Percentiles rank a stretch among this genome's conserved stretches.
phyloP scores from a whole-genome alignment of 2,329 filamentous ascomycete genomes.

The Beauveria scarabaeidicola region DNA sequence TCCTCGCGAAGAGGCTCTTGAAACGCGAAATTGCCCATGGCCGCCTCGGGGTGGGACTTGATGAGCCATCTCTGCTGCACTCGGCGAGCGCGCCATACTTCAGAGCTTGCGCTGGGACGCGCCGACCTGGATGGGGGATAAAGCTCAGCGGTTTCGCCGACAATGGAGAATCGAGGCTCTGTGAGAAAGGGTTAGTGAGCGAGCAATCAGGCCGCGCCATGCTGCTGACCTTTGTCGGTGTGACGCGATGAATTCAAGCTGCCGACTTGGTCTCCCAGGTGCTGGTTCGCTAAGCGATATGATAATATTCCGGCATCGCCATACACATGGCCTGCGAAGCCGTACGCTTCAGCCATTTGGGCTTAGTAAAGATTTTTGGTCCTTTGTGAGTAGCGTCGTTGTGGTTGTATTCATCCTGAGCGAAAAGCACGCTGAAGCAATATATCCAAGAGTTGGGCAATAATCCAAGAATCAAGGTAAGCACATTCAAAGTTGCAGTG shows the following conservation, averaged over 20 bases:
- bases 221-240: conserved; percentile 19
- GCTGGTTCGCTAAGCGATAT: conserved; percentile 21
- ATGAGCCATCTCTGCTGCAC: conserved; percentile 42
- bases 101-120: conserved; percentile 18
- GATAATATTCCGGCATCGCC: conserved; percentile 26
- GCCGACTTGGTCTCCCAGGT: conserved; percentile 19
- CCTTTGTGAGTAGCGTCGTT: conserved; percentile 17
- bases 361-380: conserved; percentile 23
- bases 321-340: conserved; percentile 23
- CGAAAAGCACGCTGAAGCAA: not conserved
- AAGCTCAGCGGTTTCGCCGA: conserved; percentile 25
- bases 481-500: not conserved
- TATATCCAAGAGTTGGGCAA: not conserved
- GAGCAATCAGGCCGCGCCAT: not conserved
- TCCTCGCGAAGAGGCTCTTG: conserved; percentile 29
- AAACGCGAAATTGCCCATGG: conserved; percentile 28
- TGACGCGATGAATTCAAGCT: conserved; percentile 23
- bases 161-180: conserved; percentile 25
- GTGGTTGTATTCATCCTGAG: conserved; percentile 27
- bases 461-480: not conserved
- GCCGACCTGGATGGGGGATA: conserved; percentile 25
- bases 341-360: conserved; percentile 30
- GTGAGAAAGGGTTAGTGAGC: not conserved
- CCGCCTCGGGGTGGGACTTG: conserved; percentile 42
- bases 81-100: conserved; percentile 23